Evolutionary conservation across 371 early-diverging fungal species (phyloP), one percentile per base, ranked within the genome.

Genomic region (Fennellomyces sp.): DNA sequence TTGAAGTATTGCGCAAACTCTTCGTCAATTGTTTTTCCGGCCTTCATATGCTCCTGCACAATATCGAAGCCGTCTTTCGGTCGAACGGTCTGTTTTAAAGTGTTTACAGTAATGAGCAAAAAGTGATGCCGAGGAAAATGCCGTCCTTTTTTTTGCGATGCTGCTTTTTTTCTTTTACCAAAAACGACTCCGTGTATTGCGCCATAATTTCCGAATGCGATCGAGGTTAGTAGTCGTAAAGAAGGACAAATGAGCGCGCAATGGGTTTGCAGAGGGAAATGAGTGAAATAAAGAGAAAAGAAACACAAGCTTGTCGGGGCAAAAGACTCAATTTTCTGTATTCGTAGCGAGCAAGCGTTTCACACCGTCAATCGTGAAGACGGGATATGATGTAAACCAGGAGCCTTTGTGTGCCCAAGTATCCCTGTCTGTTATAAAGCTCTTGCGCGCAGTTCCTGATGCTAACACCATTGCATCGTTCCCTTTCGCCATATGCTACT

Each of bases 1-100:
- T 73, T 75, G 56, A 76, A 80, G 42, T 80, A 80, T 48, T 76
- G 73, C 17, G 75, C 71, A 17, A 80, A 36, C 41, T 80, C 75
- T 29, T 76, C 77, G 55, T 80, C 75, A 7, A 75, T 50, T 3
- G 55, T 36, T 52, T 63, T 63, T 39, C 68, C 70, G 13, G 63
- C 62, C 21, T 66, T 68, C 45, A 71, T 66, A 23, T 70, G 71
- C 12, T 75, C 59, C 39, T 75, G 75, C 8, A 80, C 70, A 47
- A 71, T 66, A 39, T 76, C 73, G 8, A 75, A 60, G 11, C 81
- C 81, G 52, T 71, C 77, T 51, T 71, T 73, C 8, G 81, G 81
- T 21, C 72, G 68, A 53, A 69, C 69, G 17, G 81, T 80, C 81
- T 73, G 60, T 25, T 38, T 6, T 38, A 19, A 4, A 48, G 11